Conservation (phyloP, 148 eudicot genomes). For the Rhododendron molle region DNA sequence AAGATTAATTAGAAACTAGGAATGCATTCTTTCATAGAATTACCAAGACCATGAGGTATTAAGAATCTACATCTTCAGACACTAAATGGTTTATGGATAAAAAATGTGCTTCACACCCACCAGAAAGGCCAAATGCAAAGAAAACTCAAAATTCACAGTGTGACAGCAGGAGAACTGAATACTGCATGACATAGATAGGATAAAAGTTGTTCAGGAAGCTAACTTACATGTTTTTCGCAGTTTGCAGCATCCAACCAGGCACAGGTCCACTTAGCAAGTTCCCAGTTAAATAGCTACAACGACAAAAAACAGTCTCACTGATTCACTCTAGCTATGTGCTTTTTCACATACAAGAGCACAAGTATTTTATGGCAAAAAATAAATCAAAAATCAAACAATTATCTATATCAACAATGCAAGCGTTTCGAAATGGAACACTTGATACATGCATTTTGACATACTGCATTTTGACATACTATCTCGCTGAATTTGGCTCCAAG, state of each 20-base stretch:
- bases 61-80: not conserved
- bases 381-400: not conserved
- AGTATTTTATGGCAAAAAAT: not conserved
- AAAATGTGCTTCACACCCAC: not conserved
- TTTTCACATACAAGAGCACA: not conserved
- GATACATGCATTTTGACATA: not conserved
- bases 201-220: not conserved
- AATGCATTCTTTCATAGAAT: not conserved
- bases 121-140: not conserved
- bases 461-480: not conserved
- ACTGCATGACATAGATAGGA: not conserved
- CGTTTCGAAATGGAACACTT: not conserved
- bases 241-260: conserved; percentile 22
- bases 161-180: not conserved
- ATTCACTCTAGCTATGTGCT: not conserved
- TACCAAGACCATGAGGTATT: not conserved
- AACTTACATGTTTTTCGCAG: conserved; percentile 15
- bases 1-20: no score
- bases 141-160: not conserved
- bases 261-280: conserved; percentile 23
- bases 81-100: not conserved
- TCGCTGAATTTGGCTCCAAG: not conserved
- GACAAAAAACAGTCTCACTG: not conserved
- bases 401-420: not conserved
- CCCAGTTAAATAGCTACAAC: conserved; percentile 20